A percentile compares a stretch with the other conserved stretches of the same genome.
Conservation (phyloP, 2,329 filamentous ascomycete species). For the Epichloe sibirici region DNA sequence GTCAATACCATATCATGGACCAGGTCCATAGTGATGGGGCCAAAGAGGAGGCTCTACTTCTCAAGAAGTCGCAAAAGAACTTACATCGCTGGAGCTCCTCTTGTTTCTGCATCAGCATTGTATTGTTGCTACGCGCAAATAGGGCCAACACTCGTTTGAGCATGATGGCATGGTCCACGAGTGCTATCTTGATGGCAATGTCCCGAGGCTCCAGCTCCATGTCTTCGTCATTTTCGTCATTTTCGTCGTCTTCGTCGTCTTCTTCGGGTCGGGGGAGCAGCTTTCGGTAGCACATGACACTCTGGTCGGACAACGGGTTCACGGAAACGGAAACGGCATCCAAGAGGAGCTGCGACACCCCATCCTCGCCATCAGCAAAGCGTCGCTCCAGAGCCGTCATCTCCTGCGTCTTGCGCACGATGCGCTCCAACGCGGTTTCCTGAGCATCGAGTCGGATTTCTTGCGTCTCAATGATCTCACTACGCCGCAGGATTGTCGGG, state of each 20-base stretch:
- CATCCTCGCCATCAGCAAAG: slow-evolving; percentile 59
- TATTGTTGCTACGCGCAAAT: slow-evolving; percentile 52
- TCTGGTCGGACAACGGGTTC: slow-evolving; percentile 60
- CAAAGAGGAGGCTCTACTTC: too few species aligned
- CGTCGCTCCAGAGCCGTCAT: slow-evolving; percentile 65
- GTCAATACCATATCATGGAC: background rate
- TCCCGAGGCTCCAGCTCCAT: slow-evolving; percentile 47
- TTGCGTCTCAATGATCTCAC: slow-evolving; percentile 63
- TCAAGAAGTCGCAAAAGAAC: slow-evolving; percentile 18
- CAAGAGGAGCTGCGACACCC: slow-evolving; percentile 54
- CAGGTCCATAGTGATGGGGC: background rate
- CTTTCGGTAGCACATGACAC: slow-evolving; percentile 64
- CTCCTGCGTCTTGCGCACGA: slow-evolving; percentile 82
- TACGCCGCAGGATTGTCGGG: slow-evolving; percentile 79
- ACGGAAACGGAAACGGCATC: slow-evolving; percentile 70
- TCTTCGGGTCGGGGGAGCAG: slow-evolving; percentile 47
- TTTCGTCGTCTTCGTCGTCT: slow-evolving; percentile 20
- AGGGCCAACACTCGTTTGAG: slow-evolving; percentile 69
- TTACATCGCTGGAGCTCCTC: slow-evolving; percentile 54
- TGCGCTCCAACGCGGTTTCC: slow-evolving; percentile 83
- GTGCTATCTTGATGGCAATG: slow-evolving; percentile 68
- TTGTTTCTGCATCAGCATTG: slow-evolving; percentile 40
- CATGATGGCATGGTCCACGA: slow-evolving; percentile 80
- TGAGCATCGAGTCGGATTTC: slow-evolving; percentile 59
- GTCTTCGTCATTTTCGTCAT: too few species aligned